These are phyloP conservation scores for Kondoa subrosea DNA, from an alignment of 768 basidiomycete species.

Conservation along the genomic window DNA sequence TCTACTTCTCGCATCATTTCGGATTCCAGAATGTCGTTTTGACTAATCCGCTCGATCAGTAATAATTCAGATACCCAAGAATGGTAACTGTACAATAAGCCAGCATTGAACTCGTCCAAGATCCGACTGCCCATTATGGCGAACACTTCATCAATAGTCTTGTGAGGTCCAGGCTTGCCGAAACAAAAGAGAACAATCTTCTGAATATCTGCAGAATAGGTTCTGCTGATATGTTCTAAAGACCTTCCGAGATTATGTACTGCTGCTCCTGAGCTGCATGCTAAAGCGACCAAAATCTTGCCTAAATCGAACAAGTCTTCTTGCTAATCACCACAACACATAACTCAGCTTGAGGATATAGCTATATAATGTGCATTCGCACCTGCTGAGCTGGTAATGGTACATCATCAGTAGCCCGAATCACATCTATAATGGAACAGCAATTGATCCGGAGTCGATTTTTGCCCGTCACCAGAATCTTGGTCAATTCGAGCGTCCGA, in stretches of 20 bases:
- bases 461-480: constrained; percentile 72
- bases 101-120: constrained; percentile 64
- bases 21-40: constrained; percentile 60
- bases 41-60: constrained; percentile 37
- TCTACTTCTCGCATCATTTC: constrained; percentile 79
- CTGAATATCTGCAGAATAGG: constrained; percentile 69
- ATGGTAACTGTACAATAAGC: constrained; percentile 46
- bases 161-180: constrained; percentile 46
- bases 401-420: neutral
- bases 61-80: neutral
- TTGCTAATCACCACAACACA: constrained; percentile 37
- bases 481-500: constrained; percentile 65
- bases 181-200: constrained; percentile 55
- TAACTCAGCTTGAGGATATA: neutral
- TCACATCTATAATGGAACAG: constrained; percentile 13
- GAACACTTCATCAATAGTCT: constrained; percentile 57
- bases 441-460: constrained; percentile 45
- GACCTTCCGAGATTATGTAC: constrained; percentile 52
- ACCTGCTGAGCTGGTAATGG: neutral
- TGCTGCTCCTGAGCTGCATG: constrained; percentile 50
- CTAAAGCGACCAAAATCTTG: constrained; percentile 59
- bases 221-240: constrained; percentile 52
- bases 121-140: constrained; percentile 59
- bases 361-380: neutral
- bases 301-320: constrained; percentile 82